Conservation (phyloP, 2,329 filamentous ascomycete genomes). For the Penicillium sp. region DNA sequence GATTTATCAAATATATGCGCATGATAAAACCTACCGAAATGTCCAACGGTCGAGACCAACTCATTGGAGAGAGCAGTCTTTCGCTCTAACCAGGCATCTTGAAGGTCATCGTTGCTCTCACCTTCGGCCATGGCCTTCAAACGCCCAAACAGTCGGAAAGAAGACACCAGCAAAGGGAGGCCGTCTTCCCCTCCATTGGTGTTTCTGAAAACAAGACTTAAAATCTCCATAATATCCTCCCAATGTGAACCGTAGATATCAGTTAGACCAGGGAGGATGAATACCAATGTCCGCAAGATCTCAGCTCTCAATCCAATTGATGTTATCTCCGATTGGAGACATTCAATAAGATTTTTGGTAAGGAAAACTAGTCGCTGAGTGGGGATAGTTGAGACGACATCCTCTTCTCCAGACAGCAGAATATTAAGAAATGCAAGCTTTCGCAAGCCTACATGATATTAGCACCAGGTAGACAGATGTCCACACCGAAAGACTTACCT, state of each 20-base stretch:
- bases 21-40: slow-evolving; percentile 35
- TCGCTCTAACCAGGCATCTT: slow-evolving; percentile 68
- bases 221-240: slow-evolving; percentile 63
- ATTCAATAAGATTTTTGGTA: slow-evolving; percentile 72
- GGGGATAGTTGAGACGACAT: slow-evolving; percentile 49
- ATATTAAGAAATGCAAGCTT: slow-evolving; percentile 57
- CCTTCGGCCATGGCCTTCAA: slow-evolving; percentile 59
- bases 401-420: slow-evolving; percentile 51
- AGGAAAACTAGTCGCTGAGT: slow-evolving; percentile 75
- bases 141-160: slow-evolving; percentile 66
- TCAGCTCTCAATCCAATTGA: slow-evolving; percentile 36
- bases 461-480: slow-evolving; percentile 3
- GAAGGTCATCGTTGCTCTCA: slow-evolving; percentile 81
- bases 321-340: slow-evolving; percentile 63
- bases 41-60: slow-evolving; percentile 43
- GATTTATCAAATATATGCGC: not conserved
- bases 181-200: slow-evolving; percentile 49
- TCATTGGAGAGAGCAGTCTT: slow-evolving; percentile 60
- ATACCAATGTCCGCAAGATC: slow-evolving; percentile 45
- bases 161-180: slow-evolving; percentile 67
- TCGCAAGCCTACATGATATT: slow-evolving; percentile 41
- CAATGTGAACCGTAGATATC: slow-evolving; percentile 89
- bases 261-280: slow-evolving; percentile 69
- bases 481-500: slow-evolving; percentile 32
- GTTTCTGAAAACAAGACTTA: slow-evolving; percentile 58